Evolutionary conservation across 257 asterid genomes (phyloP), one percentile per base, ranked within the genome.

Genomic region (Lithospermum erythrorhizon): DNA sequence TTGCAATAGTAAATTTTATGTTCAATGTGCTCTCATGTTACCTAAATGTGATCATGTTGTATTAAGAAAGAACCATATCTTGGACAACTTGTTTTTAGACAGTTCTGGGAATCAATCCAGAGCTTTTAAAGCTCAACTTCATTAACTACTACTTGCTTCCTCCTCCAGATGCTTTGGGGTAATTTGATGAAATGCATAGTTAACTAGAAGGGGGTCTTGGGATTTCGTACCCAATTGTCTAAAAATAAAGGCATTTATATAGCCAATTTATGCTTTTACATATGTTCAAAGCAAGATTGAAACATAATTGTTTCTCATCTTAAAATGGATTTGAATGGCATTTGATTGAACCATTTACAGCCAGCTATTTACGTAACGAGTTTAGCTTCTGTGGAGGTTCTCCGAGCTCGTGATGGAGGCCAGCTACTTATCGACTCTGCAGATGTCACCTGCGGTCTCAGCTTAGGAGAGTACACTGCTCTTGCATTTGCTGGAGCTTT

Each of bases 401-500:
- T 93, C 71, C 87, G 95, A 21, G 87, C 95, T 66, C 84, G 87
- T 70, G 97, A 93, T 23, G 99, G 95, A 61, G 99, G 99, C 59
- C 94, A 86, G 72, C 81, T 76, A 73, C 83, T 93, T 68, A 93
- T 89, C 66, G 95, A 93, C 72, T 81, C 88, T 51, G 97, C 87
- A 59, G 97, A 89, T 62, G 95, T 89, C 57, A 83, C 99, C 16
- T 86, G 99, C 67, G 99, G 99, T 59, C 84, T 93, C 35, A 93
- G 99, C 83, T 75, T 93, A 75, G 97, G 99, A 45, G 99, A 93
- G 67, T 89, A 93, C 76, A 89, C 99, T 58, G 95, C 97, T 68
- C 97, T 93, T 71, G 97, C 95, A 58, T 93, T 89, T 80, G 87
- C 99, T 24, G 91, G 90, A 70, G 94, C 97, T 75, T 86, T 86